Evolutionary conservation across 2,329 filamentous ascomycete species (phyloP), one percentile per base, ranked within the genome.

Genomic region (Seiridium unicorne): DNA sequence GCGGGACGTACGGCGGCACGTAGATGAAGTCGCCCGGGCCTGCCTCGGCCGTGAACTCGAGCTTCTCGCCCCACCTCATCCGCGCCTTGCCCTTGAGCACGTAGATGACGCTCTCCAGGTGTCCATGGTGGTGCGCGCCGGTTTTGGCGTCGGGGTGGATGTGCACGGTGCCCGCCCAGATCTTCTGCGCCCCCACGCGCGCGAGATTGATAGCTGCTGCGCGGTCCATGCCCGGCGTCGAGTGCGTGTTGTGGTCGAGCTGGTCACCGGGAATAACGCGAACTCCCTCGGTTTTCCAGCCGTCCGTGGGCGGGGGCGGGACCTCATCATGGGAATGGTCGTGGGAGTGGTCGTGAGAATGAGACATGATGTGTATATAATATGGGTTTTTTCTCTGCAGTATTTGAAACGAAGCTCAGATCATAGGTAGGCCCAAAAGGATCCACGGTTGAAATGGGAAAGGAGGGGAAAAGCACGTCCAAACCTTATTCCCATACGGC

Each of bases 1-100:
- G 77, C 44, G 77, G 76, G 47, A 77, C 74, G 61, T 74, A 78
- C 2, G 77, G 76, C 44, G 77, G 77, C 35, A 79, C 76, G 63
- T 74, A 80, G 58, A 80, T 79, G 63, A 79, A 80, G 62, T 79
- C 77, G 2, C 77, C 77, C 2, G 76, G 76, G 18, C 77, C 77
- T 31, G 76, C 76, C 66, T 79, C 77, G 35, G 77, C 77, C 1
- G 73, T 76, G 64, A 77, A 80, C 65, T 79, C 73, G 57, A 80
- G 64, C 55, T 71, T 74, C 64, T 76, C 74, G 36, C 77, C 77
- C 77, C 77, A 79, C 6, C 77, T 72, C 77, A 80, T 79, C 4
- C 77, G 68, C 9, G 77, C 77, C 49, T 71, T 72, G 51, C 77
- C 77, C 62, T 77, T 77, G 35, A 80, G 63, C 9, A 79, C 72